Evolutionary conservation across 768 basidiomycete species (phyloP), one percentile per base, ranked within the genome.

Genomic region (Pisolithus marmoratus): DNA sequence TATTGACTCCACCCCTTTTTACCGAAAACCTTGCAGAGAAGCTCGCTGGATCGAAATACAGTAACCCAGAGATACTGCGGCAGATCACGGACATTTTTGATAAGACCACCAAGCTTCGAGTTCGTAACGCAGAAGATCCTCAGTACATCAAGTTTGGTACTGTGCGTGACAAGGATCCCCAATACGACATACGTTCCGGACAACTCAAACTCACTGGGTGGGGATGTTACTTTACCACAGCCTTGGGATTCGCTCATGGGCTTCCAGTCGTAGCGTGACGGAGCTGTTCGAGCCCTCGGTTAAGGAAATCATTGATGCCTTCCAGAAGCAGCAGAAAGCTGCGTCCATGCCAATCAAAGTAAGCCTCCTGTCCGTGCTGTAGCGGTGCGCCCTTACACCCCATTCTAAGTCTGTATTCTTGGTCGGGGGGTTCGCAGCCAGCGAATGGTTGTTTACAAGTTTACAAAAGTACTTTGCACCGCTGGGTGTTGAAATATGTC

Each of bases 401-500:
- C 49, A 51, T 19, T 47, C 9, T 19, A 40, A 70, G 69, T 65
- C 68, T 11, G 69, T 78, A 22, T 73, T 80, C 49, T 72, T 84
- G 1, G 78, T 82, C 3, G 79, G 80, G 7, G 79, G 78, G 0
- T 81, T 81, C 60, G 73, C 74, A 9, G 74, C 77, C 1, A 80
- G 72, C 52, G 72, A 75, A 41, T 80, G 72, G 70, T 60, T 82
- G 17, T 79, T 74, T 53, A 54, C 63, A 2, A 65, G 69, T 43
- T 71, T 83, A 2, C 72, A 72, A 38, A 63, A 59, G 47, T 58
- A 65, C 5, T 64, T 83, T 9, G 65, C 66, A 5, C 56, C 65
- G 4, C 58, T 69, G 0, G 71, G 72, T n/a, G 58, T 80, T 36
- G 68, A 62, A 29, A 62, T 82, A 17, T 70, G 73, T 47, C 70